A percentile compares a stretch with the other conserved stretches of the same genome.
phyloP scores from a whole-genome alignment of 1,284 basidiomycete genomes.

The Sanghuangporus weigelae region DNA sequence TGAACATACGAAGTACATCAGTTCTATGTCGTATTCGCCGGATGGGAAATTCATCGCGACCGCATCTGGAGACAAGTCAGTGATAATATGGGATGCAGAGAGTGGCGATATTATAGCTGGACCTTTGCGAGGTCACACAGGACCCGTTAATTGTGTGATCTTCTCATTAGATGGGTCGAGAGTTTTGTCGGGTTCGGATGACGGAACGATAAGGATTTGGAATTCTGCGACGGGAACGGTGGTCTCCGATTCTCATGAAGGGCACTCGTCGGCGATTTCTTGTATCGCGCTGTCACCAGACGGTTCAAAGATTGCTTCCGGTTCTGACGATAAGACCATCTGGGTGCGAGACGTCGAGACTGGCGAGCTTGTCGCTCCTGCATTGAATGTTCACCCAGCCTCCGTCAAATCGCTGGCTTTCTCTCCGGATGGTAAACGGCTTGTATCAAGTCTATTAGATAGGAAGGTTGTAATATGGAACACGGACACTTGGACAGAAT shows the following conservation, averaged over 20 bases:
- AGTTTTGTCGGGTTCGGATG: constrained; percentile 14
- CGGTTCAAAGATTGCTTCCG: neutral
- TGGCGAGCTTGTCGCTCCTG: neutral
- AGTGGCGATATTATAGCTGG: neutral
- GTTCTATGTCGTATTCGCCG: neutral
- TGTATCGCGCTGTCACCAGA: constrained; percentile 16
- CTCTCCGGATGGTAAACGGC: constrained; percentile 21
- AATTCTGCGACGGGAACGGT: neutral
- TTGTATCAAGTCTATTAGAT: constrained; percentile 23
- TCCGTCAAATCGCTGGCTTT: constrained; percentile 17
- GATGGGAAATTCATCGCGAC: constrained; percentile 5
- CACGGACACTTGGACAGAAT: neutral
- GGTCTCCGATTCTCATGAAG: neutral
- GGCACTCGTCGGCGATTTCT: constrained; percentile 18
- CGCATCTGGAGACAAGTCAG: constrained; percentile 15
- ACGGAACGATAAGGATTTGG: constrained; percentile 5
- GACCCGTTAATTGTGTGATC: neutral
- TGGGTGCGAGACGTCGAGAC: neutral
- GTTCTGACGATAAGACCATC: constrained; percentile 4
- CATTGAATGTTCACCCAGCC: constrained; percentile 14
- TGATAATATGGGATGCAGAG: constrained; percentile 24
- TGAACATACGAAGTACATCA: neutral
- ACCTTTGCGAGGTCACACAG: neutral
- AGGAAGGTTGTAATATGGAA: constrained; percentile 11
- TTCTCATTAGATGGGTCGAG: constrained; percentile 13